Conservation (phyloP, 2,329 filamentous ascomycete genomes). For the Apiospora rasikravindrae region DNA sequence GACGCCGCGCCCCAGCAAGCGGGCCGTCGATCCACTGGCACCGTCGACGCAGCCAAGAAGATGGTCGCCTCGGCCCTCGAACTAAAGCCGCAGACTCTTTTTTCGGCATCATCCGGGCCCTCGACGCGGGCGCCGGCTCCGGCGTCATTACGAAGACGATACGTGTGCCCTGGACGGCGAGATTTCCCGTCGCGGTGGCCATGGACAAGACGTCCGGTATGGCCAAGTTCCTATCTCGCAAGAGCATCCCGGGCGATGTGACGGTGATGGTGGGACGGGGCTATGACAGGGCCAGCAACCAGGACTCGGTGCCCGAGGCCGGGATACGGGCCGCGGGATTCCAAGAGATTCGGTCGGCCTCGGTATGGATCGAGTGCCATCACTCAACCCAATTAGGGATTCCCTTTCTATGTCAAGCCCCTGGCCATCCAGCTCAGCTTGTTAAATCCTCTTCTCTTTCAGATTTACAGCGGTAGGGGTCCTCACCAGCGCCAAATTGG, state of each 20-base stretch:
- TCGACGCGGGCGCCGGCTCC: slow-evolving; percentile 3
- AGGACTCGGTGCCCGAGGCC: background rate
- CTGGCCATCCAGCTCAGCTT: background rate
- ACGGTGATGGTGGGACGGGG: background rate
- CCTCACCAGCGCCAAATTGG: background rate
- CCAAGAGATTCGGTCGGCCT: background rate
- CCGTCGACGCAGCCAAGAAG: background rate
- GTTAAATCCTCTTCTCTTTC: no score
- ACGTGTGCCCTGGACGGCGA: background rate
- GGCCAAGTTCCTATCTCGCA: background rate
- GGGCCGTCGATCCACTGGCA: background rate
- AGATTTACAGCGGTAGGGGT: no score
- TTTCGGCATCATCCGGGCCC: background rate
- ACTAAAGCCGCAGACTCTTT: background rate
- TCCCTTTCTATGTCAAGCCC: background rate
- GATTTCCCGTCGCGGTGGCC: background rate
- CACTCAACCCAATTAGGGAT: no score
- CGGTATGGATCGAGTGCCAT: no score
- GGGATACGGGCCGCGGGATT: background rate
- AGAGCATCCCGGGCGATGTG: background rate
- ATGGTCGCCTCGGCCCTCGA: background rate
- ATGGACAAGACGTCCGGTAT: slow-evolving; percentile 1
- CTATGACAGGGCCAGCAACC: background rate
- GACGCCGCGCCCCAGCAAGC: background rate
- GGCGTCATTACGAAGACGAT: slow-evolving; percentile 3